Evolutionary conservation across 1,139 yeast genomes (phyloP), one percentile per base, ranked within the genome.

Genomic region (Candida labiduridarum): DNA sequence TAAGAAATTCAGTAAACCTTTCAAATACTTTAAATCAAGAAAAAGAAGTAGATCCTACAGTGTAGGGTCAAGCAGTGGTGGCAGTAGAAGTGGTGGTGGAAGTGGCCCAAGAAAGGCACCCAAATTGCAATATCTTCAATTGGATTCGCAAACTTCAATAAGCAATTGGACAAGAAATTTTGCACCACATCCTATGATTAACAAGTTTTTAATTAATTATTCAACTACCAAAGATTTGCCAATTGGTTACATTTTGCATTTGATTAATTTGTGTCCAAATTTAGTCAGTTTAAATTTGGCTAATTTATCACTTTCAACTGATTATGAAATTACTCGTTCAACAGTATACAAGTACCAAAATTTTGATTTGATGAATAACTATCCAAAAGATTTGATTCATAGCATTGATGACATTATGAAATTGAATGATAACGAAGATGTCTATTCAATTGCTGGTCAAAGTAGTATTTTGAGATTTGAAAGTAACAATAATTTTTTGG

Each of bases 161-260:
- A 19, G 22, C 8, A 33, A 33, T 12, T 46, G 52, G 45, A 42
- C 52, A 4, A 47, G 55, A 38, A 39, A 49, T 27, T 27, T 43
- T 14, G 22, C 56, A 8, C 61, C 66, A 9, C 92, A 87, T 61
- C 94, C 92, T 2, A 63, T 69, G 38, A 83, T 84, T 44, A 85
- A 83, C 60, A 77, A 79, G 54, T 82, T 81, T 55, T 63, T 87
- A 40, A 59, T 74, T 47, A 83, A 78, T 59, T 85, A 84, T 60
- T 76, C 87, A 2, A 71, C 78, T 19, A 76, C 84, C 15, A 81
- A 76, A 57, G 95, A 87, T 64, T 60, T 87, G 4, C 95, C 95
- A 0, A 69, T 84, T 44, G 95, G 94, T 0, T 80, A 82, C 58
- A 59, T 87, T 7, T 62, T 87, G 30, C 90, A 85, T 63, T 60